A percentile compares a stretch with the other conserved stretches of the same genome.
Evolutionary conservation across 2,329 filamentous ascomycete genomes (phyloP).

Genomic region (Botrytis byssoidea): DNA sequence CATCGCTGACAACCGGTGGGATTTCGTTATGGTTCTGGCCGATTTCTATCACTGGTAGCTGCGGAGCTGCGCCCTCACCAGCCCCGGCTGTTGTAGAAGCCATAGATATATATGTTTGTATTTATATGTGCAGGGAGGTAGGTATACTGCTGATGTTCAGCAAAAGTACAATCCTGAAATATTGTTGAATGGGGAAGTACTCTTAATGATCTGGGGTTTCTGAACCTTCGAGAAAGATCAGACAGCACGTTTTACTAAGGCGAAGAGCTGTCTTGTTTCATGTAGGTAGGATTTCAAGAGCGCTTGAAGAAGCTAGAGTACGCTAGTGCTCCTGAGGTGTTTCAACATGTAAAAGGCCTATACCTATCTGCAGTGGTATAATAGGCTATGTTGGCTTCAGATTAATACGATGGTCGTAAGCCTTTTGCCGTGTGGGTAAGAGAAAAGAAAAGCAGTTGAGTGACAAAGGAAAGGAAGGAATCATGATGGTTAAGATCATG

Average conservation of each 20-base stretch:
- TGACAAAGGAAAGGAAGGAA: not conserved
- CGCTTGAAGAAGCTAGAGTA: constrained; percentile 10
- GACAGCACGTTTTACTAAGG: not conserved
- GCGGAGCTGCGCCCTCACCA: not conserved
- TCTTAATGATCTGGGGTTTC: constrained; percentile 14
- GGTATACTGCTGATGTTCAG: constrained; percentile 9
- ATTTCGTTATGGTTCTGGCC: not conserved
- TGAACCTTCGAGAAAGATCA: constrained; percentile 1
- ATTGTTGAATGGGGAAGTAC: constrained; percentile 18
- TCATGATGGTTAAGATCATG: not conserved
- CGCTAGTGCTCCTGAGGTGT: constrained; percentile 4
- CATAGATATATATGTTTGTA: constrained; percentile 4
- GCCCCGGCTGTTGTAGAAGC: not conserved
- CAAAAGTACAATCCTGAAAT: not conserved
- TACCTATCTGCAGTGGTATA: not conserved
- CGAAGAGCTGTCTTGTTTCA: constrained; percentile 15
- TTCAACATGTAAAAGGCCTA: constrained; percentile 10
- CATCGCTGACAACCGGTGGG: not conserved
- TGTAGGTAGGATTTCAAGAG: not conserved
- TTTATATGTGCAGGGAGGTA: not conserved
- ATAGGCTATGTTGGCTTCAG: not conserved
- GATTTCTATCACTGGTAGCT: not conserved
- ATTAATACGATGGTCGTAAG: not conserved
- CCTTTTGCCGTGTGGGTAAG: not conserved
- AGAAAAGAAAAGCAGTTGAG: not conserved